Evolutionary conservation across 257 asterid species (phyloP), one percentile per base, ranked within the genome.

Genomic region (Nemophila menziesii): DNA sequence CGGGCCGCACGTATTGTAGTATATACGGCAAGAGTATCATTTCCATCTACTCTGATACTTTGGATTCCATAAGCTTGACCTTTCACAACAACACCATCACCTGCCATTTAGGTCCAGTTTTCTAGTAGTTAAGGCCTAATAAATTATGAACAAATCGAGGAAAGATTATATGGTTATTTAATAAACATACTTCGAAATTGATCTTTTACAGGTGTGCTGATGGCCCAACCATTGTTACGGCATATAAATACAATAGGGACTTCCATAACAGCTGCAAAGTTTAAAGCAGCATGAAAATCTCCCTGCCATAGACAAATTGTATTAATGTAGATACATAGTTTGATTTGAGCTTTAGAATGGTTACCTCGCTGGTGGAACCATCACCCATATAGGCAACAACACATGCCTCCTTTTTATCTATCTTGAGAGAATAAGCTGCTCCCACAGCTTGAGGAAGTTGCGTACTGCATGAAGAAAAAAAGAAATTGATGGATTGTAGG

Each of bases 381-480:
- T 90, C 98, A 1, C 98, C 98, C 1, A 69, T 52, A 46, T 70
- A 84, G 44, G 87, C 72, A 11, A 85, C 77, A 0, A 48, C 94
- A 4, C 98, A 90, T 0, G 98, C 96, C 37, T 81, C 78, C 73
- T 72, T 80, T 11, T 65, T 56, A 15, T 90, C 96, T 92, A 85
- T 76, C 50, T 85, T 90, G 36, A 90, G 82, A 10, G 98, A 81
- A 65, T 90, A 90, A 42, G 96, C 96, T 29, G 70, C 86, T 1
- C 98, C 98, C 1, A 62, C 98, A 18, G 98, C 98, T 58, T 90
- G 98, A 69, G 94, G 96, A 46, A 90, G 75, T 74, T 90, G 98
- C 8, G 98, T 85, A 34, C 98, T 89, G 80, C n/a, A 54, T 6
- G 38, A 40, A 43, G 2, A 48, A 43, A 21, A 19, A 11, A 42